Percentiles rank a stretch among this genome's conserved stretches.
Evolutionary conservation across 2,329 filamentous ascomycete species (phyloP).

Genomic region (Aspergillus japonicus): DNA sequence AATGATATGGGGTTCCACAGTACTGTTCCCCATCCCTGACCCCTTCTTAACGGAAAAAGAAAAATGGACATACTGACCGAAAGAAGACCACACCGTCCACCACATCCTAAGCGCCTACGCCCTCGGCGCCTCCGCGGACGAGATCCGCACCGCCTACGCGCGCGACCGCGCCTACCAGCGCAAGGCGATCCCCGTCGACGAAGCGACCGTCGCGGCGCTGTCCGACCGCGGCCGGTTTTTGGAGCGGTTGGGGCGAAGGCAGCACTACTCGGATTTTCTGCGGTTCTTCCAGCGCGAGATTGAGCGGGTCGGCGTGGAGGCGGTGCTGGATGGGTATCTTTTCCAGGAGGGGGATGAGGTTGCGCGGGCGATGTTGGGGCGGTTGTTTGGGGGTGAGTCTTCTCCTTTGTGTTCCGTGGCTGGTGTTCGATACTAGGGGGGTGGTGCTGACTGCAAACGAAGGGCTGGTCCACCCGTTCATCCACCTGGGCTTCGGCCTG

Average conservation of each 20-base stretch:
- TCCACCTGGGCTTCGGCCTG: conserved; percentile 81
- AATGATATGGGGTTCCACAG: conserved; percentile 72
- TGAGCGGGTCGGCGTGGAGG: conserved; percentile 59
- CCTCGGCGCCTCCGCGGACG: conserved; percentile 62
- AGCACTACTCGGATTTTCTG: conserved; percentile 72
- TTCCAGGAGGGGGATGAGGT: conserved; percentile 62
- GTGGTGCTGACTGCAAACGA: background rate
- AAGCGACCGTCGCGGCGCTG: conserved; percentile 56
- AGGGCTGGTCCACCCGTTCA: conserved; percentile 75
- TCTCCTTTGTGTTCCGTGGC: background rate
- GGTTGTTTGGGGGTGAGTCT: conserved; percentile 62
- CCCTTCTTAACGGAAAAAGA: too few species aligned
- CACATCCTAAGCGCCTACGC: conserved; percentile 75
- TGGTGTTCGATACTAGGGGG: background rate
- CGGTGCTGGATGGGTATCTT: conserved; percentile 64
- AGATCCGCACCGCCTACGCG: conserved; percentile 65
- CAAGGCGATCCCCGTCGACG: conserved; percentile 48
- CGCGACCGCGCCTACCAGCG: conserved; percentile 67
- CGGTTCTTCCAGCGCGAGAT: conserved; percentile 75
- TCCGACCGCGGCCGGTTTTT: conserved; percentile 57
- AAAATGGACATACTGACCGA: background rate
- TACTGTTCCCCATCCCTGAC: conserved; percentile 19
- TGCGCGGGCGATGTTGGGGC: conserved; percentile 66
- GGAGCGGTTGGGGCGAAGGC: conserved; percentile 61
- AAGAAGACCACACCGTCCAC: conserved; percentile 70